These are phyloP conservation scores for Silene uniflora DNA, from an alignment of 148 eudicot genomes.

Conservation along the genomic window DNA sequence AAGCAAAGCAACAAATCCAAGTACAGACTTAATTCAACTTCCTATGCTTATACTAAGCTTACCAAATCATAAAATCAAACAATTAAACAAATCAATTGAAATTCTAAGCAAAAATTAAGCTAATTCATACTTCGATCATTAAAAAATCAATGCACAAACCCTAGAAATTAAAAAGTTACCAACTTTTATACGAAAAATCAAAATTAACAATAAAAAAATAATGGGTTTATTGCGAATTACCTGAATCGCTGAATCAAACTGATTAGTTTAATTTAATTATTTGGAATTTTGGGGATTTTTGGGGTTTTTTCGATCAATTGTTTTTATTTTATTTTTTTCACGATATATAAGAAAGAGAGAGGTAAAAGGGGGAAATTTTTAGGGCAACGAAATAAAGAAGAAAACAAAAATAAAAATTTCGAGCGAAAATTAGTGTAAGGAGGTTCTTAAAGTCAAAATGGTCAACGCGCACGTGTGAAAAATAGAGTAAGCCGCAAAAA, in stretches of 20 bases:
- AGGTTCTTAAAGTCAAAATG: slow-evolving; percentile 22
- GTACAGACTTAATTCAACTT: slow-evolving; percentile 13
- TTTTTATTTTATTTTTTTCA: neutral
- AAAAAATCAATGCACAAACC: slow-evolving; percentile 19
- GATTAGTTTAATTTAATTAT: neutral
- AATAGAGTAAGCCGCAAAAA: neutral
- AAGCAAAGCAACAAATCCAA: slow-evolving; percentile 18
- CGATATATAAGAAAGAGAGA: slow-evolving; percentile 3
- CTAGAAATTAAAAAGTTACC: slow-evolving; percentile 14
- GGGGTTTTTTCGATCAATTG: slow-evolving; percentile 9
- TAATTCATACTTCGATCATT: slow-evolving; percentile 16
- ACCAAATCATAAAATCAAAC: neutral
- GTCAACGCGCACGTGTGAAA: slow-evolving; percentile 26
- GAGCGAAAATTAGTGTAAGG: neutral
- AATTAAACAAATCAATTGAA: slow-evolving; percentile 5
- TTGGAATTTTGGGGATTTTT: neutral
- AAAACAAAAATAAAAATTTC: neutral
- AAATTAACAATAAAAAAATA: neutral
- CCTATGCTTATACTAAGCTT: neutral
- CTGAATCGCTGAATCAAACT: slow-evolving; percentile 11
- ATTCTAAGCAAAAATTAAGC: neutral
- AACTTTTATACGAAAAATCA: slow-evolving; percentile 10
- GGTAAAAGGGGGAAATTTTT: slow-evolving; percentile 16
- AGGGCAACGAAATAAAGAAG: slow-evolving; percentile 8
- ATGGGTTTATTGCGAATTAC: neutral